Percentiles rank a stretch among this genome's conserved stretches.
These are phyloP conservation scores for Cladophialophora bantiana DNA, from an alignment of 2,329 filamentous ascomycete genomes.

Conservation along the genomic window DNA sequence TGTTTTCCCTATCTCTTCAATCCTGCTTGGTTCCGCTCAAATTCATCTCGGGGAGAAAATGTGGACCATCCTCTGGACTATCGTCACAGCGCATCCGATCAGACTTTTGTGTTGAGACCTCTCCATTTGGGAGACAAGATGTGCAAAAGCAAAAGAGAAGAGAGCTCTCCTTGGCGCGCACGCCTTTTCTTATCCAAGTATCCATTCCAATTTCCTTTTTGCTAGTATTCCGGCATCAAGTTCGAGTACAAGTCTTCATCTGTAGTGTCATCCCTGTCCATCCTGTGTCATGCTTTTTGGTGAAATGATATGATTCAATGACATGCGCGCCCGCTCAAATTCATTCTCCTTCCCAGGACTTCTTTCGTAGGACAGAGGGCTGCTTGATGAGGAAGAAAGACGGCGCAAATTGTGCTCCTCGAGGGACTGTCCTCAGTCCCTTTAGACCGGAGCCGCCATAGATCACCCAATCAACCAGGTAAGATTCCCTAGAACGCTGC, in stretches of 20 bases:
- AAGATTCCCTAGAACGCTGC: slow-evolving; percentile 47
- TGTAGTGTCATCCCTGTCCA: not conserved
- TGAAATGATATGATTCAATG: not conserved
- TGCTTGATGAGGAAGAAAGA: not conserved
- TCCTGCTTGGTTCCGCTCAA: no score
- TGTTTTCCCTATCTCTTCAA: not conserved
- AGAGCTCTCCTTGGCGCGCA: not conserved
- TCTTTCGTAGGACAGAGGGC: not conserved
- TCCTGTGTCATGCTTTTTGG: not conserved
- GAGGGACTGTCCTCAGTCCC: not conserved
- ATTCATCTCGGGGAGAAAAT: no score
- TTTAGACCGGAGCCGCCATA: not conserved
- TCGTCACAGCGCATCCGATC: not conserved
- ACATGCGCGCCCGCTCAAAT: not conserved
- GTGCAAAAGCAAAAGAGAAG: not conserved
- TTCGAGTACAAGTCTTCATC: not conserved
- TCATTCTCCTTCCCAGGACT: not conserved
- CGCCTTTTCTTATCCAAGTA: not conserved
- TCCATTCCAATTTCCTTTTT: not conserved
- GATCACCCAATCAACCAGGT: not conserved
- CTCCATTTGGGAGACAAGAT: not conserved
- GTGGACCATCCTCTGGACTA: not conserved
- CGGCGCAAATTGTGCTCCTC: not conserved
- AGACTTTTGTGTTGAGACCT: no score
- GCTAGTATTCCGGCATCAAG: not conserved